Evolutionary conservation across 208 protist species (phyloP).

Genomic region (Crithidia expoeki): DNA sequence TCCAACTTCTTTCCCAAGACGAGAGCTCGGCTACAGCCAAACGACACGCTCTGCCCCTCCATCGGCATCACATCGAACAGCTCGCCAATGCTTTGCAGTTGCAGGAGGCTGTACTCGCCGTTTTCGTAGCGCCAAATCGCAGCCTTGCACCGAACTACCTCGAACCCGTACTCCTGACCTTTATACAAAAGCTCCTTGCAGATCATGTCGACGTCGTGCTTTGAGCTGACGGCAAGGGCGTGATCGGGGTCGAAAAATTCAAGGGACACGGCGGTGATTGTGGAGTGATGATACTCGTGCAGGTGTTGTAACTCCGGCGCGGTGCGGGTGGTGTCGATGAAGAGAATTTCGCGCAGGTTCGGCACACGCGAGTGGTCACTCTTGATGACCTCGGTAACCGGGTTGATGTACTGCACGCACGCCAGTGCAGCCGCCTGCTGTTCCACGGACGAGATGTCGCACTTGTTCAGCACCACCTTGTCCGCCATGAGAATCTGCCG

Average conservation of each 20-base stretch:
- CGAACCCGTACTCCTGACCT: conserved; percentile 63
- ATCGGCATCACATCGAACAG: conserved; percentile 84
- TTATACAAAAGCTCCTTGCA: conserved; percentile 81
- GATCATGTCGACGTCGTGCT: conserved; percentile 66
- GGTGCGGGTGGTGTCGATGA: conserved; percentile 79
- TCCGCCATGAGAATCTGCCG: conserved; percentile 94
- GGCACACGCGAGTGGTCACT: conserved; percentile 61
- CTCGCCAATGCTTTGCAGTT: conserved; percentile 87
- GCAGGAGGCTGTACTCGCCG: conserved; percentile 58
- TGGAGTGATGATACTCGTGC: conserved; percentile 54
- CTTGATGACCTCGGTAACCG: conserved; percentile 57
- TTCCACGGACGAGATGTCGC: conserved; percentile 77
- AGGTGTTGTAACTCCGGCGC: conserved; percentile 57
- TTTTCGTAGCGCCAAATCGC: conserved; percentile 76
- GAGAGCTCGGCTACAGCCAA: conserved; percentile 71
- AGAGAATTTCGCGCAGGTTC: conserved; percentile 72
- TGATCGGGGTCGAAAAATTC: conserved; percentile 58
- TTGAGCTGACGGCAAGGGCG: conserved; percentile 47
- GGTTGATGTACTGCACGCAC: conserved; percentile 68
- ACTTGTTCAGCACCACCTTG: conserved; percentile 95
- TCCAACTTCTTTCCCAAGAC: conserved; percentile 76
- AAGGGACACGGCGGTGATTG: conserved; percentile 73
- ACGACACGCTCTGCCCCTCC: conserved; percentile 72
- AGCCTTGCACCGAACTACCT: conserved; percentile 90
- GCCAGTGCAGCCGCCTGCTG: conserved; percentile 53